phyloP scores from a whole-genome alignment of 2,329 filamentous ascomycete genomes.

The Clarireedia sp. region DNA sequence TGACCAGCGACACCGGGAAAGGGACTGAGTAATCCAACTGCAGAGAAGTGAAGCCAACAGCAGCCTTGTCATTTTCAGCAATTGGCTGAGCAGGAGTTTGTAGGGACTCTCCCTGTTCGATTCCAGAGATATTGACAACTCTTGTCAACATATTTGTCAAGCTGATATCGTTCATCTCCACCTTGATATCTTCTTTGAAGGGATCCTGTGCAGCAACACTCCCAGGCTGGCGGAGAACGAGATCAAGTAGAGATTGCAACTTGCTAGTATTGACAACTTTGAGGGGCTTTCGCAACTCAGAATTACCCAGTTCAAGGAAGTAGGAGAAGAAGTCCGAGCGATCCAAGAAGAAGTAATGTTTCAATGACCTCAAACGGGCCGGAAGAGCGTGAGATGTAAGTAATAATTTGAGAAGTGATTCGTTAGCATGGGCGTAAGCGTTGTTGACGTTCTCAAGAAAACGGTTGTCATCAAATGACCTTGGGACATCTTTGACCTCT shows the following conservation, averaged over 20 bases:
- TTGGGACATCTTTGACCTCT: conserved; percentile 78
- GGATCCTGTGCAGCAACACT: conserved; percentile 90
- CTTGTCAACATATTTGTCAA: conserved; percentile 91
- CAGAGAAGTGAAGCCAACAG: conserved; percentile 82
- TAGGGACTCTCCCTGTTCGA: conserved; percentile 81
- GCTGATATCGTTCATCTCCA: conserved; percentile 91
- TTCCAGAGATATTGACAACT: conserved; percentile 91
- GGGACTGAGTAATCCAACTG: conserved; percentile 92
- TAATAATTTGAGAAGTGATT: conserved; percentile 81
- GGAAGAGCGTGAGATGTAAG: conserved; percentile 89
- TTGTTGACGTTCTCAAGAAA: conserved; percentile 95
- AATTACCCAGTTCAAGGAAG: conserved; percentile 84
- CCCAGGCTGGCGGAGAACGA: conserved; percentile 91
- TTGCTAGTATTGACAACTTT: conserved; percentile 87
- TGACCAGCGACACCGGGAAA: conserved; percentile 90
- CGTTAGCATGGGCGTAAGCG: conserved; percentile 92
- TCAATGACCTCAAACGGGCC: conserved; percentile 77
- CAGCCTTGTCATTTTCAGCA: conserved; percentile 75
- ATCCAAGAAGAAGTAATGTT: conserved; percentile 99
- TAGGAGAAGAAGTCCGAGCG: conserved; percentile 97
- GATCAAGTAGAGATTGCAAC: conserved; percentile 88
- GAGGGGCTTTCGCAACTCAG: conserved; percentile 83
- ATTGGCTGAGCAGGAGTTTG: conserved; percentile 58
- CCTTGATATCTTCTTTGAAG: conserved; percentile 97
- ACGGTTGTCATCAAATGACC: conserved; percentile 81